Base-by-base conservation (phyloP, 805 yeast genomes). In the Candida sakaeoensis region DNA sequence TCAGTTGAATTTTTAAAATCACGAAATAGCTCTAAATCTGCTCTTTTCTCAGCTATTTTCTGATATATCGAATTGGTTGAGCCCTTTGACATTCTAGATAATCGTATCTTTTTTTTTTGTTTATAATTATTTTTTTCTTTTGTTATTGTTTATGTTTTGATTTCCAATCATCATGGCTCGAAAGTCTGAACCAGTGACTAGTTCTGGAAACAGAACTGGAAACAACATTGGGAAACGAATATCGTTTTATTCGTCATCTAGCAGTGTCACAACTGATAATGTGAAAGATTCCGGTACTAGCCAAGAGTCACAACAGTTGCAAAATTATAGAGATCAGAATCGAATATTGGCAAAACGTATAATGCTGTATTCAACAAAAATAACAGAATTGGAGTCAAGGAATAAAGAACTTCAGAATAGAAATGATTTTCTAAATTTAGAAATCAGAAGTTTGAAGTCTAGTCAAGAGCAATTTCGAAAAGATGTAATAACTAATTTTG, bases 271-370 rank as follows among this genome's bases (percentile, higher is more conserved):
- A 13, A 12, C 17, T n/a, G 28, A 25, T 16, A 4, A 9, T n/a
- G 13, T 5, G 14, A 13, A 6, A 27, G 7, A 8, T 27, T 27
- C 16, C 30, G 7, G 13, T n/a, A n/a, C n/a, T n/a, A 16, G 7
- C 7, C 30, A 9, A n/a, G 32, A 28, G 14, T 28, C 32, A 4
- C 12, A 16, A 16, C 39, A 24, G 19, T 17, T 36, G 22, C 17
- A 16, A 3, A 26, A 58, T 33, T 70, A 64, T 39, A 36, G 55
- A 5, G 54, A 53, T n/a, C 82, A 77, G 50, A 83, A 83, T 56
- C 68, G 66, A 39, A 70, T 74, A n/a, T 57, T 84, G 19, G 86
- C 86, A 1, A 75, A 70, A 45, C 74, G 72, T 36, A 81, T 79
- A 53, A 72, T 82, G 2, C 54, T 67, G 16, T 60, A 82, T 53